A percentile compares a stretch with the other conserved stretches of the same genome.
Evolutionary conservation across 192 early-diverging fungal species (phyloP).

Genomic region (Neocallimastix lanati): DNA sequence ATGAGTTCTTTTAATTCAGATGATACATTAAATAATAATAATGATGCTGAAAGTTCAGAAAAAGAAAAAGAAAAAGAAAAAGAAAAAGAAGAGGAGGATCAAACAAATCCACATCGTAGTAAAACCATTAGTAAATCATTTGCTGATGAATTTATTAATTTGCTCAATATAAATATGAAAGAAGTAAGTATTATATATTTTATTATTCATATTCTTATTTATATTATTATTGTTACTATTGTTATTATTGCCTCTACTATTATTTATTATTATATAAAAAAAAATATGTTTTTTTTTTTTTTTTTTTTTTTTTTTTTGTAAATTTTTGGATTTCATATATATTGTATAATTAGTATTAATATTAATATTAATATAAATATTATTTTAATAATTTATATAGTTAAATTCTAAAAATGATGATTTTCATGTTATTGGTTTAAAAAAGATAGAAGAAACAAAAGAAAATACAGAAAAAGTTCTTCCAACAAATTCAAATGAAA

Average conservation of each 20-base stretch:
- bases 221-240: too few species aligned
- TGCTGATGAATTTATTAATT: not conserved
- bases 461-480: not conserved
- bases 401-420: not conserved
- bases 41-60: not conserved
- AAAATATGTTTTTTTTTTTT: not conserved
- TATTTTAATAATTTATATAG: too few species aligned
- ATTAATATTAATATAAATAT: too few species aligned
- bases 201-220: too few species aligned
- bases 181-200: not conserved
- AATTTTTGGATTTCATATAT: too few species aligned
- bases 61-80: not conserved
- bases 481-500: too few species aligned
- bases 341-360: too few species aligned
- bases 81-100: too few species aligned
- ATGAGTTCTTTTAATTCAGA: not conserved
- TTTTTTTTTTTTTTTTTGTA: not conserved
- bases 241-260: too few species aligned
- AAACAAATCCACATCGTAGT: too few species aligned
- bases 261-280: too few species aligned
- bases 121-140: not conserved
- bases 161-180: not conserved
- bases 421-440: not conserved
- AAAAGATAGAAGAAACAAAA: not conserved
- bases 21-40: not conserved